Percentiles rank a stretch among this genome's conserved stretches.
Conservation (phyloP, 306 rosid species). For the Quercus cerris region DNA sequence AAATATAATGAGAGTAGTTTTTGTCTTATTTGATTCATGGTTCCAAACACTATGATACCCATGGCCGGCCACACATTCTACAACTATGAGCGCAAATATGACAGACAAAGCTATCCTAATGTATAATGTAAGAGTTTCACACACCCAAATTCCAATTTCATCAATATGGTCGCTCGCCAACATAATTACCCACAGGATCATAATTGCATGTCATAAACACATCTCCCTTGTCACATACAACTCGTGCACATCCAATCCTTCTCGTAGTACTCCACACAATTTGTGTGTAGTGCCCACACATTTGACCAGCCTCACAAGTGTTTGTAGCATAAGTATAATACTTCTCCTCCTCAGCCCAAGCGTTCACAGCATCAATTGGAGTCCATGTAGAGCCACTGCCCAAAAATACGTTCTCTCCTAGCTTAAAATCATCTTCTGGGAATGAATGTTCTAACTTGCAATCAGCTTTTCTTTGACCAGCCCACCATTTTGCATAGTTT, state of each 20-base stretch:
- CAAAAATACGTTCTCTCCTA: constrained; percentile 86
- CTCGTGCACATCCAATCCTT: constrained; percentile 74
- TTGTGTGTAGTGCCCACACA: constrained; percentile 92
- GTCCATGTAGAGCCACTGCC: constrained; percentile 77
- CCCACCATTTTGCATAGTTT: constrained; percentile 81
- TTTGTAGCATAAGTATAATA: constrained; percentile 60
- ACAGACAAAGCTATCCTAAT: background rate
- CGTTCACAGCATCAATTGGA: constrained; percentile 60
- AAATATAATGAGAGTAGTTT: background rate
- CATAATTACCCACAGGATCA: constrained; percentile 74
- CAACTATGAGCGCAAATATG: background rate
- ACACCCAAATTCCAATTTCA: background rate
- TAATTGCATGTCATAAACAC: constrained; percentile 88
- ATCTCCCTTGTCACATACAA: constrained; percentile 69
- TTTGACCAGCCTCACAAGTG: constrained; percentile 52
- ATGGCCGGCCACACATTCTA: background rate
- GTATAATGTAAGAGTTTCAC: background rate
- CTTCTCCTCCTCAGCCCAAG: constrained; percentile 70
- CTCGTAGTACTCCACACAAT: constrained; percentile 73
- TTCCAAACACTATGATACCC: background rate
- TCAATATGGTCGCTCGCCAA: constrained; percentile 67
- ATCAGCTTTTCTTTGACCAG: constrained; percentile 55
- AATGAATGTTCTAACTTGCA: constrained; percentile 74
- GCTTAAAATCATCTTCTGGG: constrained; percentile 66
- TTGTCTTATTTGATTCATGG: background rate